Evolutionary conservation across 441 rosid species (phyloP).

Genomic region (Viola pubescens): DNA sequence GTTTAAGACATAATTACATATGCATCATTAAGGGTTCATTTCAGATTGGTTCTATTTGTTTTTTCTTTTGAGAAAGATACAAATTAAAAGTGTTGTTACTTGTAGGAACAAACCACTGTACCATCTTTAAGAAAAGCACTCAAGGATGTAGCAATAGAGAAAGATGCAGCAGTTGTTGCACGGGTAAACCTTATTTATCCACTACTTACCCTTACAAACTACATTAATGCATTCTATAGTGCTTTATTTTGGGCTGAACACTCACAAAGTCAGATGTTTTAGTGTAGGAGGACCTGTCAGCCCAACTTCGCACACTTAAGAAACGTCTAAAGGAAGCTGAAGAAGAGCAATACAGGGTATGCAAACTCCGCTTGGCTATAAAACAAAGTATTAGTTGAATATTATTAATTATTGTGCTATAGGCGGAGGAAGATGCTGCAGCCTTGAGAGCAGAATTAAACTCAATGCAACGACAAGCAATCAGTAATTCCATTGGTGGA

Average conservation of each 20-base stretch:
- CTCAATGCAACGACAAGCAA: conserved; percentile 58
- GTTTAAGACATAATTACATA: not conserved
- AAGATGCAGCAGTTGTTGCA: conserved; percentile 96
- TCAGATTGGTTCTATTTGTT: not conserved
- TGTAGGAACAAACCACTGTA: conserved; percentile 76
- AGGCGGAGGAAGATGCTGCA: conserved; percentile 99
- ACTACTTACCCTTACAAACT: not conserved
- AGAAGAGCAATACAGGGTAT: conserved; percentile 87
- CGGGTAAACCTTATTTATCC: conserved; percentile 38
- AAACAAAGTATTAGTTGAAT: conserved; percentile 8
- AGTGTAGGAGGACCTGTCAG: conserved; percentile 87
- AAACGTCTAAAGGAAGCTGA: conserved; percentile 87
- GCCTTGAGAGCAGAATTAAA: conserved; percentile 72
- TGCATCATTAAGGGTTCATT: not conserved
- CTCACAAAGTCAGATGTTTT: conserved; percentile 22
- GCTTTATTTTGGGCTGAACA: conserved; percentile 14
- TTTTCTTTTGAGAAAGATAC: not conserved
- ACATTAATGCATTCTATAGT: not conserved
- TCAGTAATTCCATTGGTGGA: conserved; percentile 36
- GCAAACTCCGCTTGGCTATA: conserved; percentile 21
- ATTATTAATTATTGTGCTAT: conserved; percentile 18
- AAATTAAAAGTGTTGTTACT: conserved; percentile 6
- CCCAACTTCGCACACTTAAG: conserved; percentile 86
- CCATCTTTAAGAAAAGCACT: conserved; percentile 94
- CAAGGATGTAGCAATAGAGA: conserved; percentile 94